A percentile compares a stretch with the other conserved stretches of the same genome.
Evolutionary conservation across 2,329 filamentous ascomycete genomes (phyloP).

Genomic region (Monosporascus sp.): DNA sequence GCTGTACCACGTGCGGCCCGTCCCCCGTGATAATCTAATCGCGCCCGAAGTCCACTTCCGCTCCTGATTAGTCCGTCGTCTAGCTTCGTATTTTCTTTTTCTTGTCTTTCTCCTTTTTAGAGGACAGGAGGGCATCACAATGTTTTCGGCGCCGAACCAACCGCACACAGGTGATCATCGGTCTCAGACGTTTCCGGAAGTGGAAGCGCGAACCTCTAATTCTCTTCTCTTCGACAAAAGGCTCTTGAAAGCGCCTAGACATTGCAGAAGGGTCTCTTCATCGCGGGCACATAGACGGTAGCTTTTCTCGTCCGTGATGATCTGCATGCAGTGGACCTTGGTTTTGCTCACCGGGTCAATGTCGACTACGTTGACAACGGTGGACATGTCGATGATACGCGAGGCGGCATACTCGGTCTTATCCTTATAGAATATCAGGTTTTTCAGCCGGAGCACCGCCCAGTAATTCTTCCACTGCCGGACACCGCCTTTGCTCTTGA

Average conservation of each 20-base stretch:
- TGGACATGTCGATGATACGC: slow-evolving; percentile 72
- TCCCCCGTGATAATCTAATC: too few relatives aligned
- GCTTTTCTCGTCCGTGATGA: slow-evolving; percentile 88
- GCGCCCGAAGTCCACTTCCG: not conserved
- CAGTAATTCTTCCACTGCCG: slow-evolving; percentile 93
- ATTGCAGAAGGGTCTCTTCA: slow-evolving; percentile 78
- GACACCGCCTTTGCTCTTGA: slow-evolving; percentile 77
- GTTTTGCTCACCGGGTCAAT: slow-evolving; percentile 81
- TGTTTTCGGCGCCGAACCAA: not conserved
- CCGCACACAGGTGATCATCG: not conserved
- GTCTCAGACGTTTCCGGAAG: slow-evolving; percentile 17
- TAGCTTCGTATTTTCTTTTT: too few relatives aligned
- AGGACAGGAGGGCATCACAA: not conserved
- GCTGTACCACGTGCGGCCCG: not conserved
- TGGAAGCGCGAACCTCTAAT: slow-evolving; percentile 45
- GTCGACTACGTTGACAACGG: slow-evolving; percentile 85
- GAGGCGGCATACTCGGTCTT: slow-evolving; percentile 84
- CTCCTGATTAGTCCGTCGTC: not conserved
- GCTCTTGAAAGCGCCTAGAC: slow-evolving; percentile 88
- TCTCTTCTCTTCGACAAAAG: slow-evolving; percentile 67
- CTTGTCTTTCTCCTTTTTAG: too few relatives aligned
- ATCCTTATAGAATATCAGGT: slow-evolving; percentile 87
- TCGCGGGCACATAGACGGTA: slow-evolving; percentile 71
- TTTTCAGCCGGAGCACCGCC: slow-evolving; percentile 82
- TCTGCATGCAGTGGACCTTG: slow-evolving; percentile 82